phyloP scores from a whole-genome alignment of 2,329 filamentous ascomycete species.

The Phyllosticta citribraziliensis region DNA sequence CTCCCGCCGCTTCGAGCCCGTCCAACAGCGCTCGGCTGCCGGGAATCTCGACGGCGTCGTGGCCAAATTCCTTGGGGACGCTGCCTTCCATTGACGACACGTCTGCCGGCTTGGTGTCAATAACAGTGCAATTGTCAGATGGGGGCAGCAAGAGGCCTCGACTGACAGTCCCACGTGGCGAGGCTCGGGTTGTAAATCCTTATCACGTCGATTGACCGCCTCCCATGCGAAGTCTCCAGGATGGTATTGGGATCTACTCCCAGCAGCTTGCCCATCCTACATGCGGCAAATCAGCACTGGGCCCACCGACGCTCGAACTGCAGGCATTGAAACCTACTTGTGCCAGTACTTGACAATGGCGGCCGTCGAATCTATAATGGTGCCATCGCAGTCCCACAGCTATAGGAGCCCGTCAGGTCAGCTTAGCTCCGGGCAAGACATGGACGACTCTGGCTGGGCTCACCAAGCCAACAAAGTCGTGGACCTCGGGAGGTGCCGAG shows the following conservation, averaged over 20 bases:
- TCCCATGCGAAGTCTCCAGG: constrained; percentile 81
- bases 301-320: neutral
- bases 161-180: constrained; percentile 88
- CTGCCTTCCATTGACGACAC: constrained; percentile 67
- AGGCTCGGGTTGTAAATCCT: constrained; percentile 69
- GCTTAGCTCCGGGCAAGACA: neutral
- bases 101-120: constrained; percentile 42
- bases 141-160: neutral
- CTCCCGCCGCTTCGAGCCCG: constrained; percentile 49
- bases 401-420: constrained; percentile 12
- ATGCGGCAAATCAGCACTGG: neutral
- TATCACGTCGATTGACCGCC: constrained; percentile 79
- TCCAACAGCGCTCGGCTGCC: constrained; percentile 65
- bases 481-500: constrained; percentile 29
- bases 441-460: neutral
- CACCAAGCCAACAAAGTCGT: constrained; percentile 35
- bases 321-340: constrained; percentile 32
- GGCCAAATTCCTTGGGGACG: constrained; percentile 67
- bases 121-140: neutral
- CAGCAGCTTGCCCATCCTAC: constrained; percentile 69
- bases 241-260: constrained; percentile 78
- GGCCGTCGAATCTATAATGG: constrained; percentile 70
- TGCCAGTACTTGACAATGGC: constrained; percentile 74
- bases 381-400: constrained; percentile 72
- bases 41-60: constrained; percentile 74